Base-by-base conservation (phyloP, 1,284 basidiomycete genomes). In the Phaffia rhodozyma region DNA sequence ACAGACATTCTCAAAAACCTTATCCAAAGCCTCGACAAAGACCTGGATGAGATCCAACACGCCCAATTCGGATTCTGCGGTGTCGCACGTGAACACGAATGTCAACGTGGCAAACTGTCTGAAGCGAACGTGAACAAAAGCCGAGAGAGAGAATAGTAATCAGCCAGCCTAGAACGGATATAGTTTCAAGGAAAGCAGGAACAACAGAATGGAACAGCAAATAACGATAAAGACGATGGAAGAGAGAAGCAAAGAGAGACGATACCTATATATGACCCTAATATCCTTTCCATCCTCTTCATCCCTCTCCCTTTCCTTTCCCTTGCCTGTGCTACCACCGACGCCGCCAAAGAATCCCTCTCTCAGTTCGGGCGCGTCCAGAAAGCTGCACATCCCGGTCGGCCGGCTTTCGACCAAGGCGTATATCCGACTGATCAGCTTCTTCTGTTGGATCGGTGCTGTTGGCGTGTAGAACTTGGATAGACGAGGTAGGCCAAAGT, bases 11-110 rank as follows among this genome's bases (percentile, higher is more conserved):
- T 97, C 92, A 72, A 98, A 99, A 29, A 90, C 86, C 55, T 91
- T 81, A 74, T 99, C 96, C 32, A 99, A 80, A 0, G 89, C 87
- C 78, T 99, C 96, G 56, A 99, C 96, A 72, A 99, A 92, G 16
- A 98, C 94, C 82, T 99, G 96, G 58, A 99, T 98, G 66, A 99
- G 76, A 73, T 99, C 96, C 56, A 99, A 77, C 65, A 98, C 89
- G 1, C 93, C 96, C 18, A 99, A 80, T 76, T 98, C 94, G 71
- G 89, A 93, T 78, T 98, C 94, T 52, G 89, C 88, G 48, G 84
- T 84, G 71, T 97, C 94, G 30, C 97, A 92, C 7, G 97, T 88
- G 74, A 97, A 94, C 20, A 96, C 92, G 73, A 98, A 98, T 77
- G 91, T 93, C 32, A 98, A 81, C 2, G 94, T 98, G 1, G 94